These are phyloP conservation scores for Fusarium sterilihyphosum DNA, from an alignment of 2,329 filamentous ascomycete genomes.

Conservation along the genomic window DNA sequence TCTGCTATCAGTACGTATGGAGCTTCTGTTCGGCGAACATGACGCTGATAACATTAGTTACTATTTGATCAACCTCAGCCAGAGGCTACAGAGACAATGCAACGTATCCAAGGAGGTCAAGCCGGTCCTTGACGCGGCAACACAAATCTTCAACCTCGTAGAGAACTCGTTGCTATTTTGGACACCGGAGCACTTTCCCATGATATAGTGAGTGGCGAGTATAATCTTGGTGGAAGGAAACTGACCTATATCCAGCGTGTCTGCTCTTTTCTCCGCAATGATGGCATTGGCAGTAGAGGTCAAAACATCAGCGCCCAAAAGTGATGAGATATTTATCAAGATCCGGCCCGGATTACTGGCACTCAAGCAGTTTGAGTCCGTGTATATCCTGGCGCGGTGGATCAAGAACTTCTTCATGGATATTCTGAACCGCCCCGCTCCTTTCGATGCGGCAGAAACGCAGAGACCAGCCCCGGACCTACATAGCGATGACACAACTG, in stretches of 20 bases:
- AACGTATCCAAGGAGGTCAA: background rate
- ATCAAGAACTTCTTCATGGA: constrained; percentile 27
- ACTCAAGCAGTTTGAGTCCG: background rate
- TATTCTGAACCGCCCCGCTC: background rate
- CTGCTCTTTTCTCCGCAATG: background rate
- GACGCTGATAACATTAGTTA: background rate
- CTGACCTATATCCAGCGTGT: background rate
- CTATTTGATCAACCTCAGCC: background rate
- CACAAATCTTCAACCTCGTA: accelerated
- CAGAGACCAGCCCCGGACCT: background rate
- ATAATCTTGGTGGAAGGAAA: accelerated
- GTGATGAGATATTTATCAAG: background rate
- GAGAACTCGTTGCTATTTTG: background rate
- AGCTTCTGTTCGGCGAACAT: too few relatives aligned
- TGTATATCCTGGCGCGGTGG: constrained; percentile 8
- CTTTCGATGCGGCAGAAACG: accelerated
- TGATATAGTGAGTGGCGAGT: background rate
- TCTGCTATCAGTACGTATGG: background rate
- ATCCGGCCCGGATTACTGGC: background rate
- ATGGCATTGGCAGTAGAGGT: background rate
- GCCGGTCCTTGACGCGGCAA: accelerated
- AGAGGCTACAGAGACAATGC: background rate
- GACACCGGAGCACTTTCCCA: background rate
- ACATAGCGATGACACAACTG: accelerated
- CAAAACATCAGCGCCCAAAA: background rate